Evolutionary conservation across 2,329 filamentous ascomycete genomes (phyloP).

Genomic region (Pseudocercospora musae): DNA sequence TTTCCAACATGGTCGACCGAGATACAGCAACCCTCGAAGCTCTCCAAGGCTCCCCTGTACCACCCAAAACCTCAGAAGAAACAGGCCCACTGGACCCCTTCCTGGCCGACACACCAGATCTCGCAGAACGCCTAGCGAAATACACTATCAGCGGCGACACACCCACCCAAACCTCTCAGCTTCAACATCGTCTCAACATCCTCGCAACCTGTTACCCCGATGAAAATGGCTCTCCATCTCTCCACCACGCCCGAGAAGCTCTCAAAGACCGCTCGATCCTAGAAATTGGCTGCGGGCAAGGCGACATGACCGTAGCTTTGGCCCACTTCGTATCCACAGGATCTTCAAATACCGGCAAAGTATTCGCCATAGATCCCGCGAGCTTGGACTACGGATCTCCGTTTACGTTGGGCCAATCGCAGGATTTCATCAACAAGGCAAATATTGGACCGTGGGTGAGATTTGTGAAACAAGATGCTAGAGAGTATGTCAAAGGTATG

Average conservation of each 20-base stretch:
- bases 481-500: constrained; percentile 1
- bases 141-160: neutral
- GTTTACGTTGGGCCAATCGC: constrained; percentile 8
- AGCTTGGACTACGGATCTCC: constrained; percentile 11
- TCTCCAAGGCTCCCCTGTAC: neutral
- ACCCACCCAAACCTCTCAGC: neutral
- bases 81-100: neutral
- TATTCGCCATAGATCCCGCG: constrained; percentile 12
- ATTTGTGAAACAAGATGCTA: constrained; percentile 11
- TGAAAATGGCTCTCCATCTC: neutral
- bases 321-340: constrained; percentile 45
- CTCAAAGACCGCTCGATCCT: constrained; percentile 45
- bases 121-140: neutral
- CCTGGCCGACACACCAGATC: neutral
- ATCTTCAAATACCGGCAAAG: constrained; percentile 34
- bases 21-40: neutral
- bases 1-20: neutral
- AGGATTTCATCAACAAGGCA: neutral
- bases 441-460: neutral
- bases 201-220: constrained; percentile 6
- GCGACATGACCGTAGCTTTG: constrained; percentile 55
- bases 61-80: constrained; percentile 1
- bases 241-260: neutral
- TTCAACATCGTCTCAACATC: constrained; percentile 10
- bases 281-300: constrained; percentile 60